Base-by-base conservation (phyloP, 1,284 basidiomycete species). In the Sporisorium graminicola region DNA sequence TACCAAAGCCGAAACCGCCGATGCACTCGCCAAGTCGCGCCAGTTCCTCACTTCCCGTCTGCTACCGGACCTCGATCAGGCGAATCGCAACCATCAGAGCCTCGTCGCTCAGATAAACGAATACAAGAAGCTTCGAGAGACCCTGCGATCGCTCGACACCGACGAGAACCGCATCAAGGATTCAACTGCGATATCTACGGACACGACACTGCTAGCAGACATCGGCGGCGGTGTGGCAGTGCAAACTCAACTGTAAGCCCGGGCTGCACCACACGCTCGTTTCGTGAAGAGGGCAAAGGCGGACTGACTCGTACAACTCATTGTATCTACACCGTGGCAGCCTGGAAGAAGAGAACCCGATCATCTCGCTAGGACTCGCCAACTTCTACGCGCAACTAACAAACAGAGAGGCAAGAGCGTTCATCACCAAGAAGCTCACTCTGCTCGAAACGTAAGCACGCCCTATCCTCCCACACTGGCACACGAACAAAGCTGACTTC, bases 321-420 rank as follows among this genome's bases (percentile, higher is more conserved):
- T 5, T n/a, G 3, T 8, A 16, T 40, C 10, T 20, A 4, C 3
- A 16, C 20, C 14, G 6, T 2, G 20, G 20, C 40, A 43, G 40
- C 40, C n/a, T 63, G 13, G 37, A 75, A 5, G 54, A 67, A 0
- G 75, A 74, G 27, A 58, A 70, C 4, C 75, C 75, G 3, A 70
- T 78, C 54, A 42, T 78, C 27, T 74, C 68, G 26, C 27, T 78
- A 3, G 72, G 75, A 7, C 58, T 68, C 0, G 71, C 65, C 61
- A 70, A 74, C 55, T 78, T 78, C 31, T 78, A 75, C 24, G 73
- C 70, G 10, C 63, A 74, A 29, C 44, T 78, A 7, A 63, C 67
- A 2, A 74, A 71, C 47, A 67, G 68, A 40, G 75, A 75, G 43
- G 75, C 71, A 29, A 58, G 72, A 52, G 75, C 72, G 1, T 78